phyloP scores from a whole-genome alignment of 768 basidiomycete genomes.

The Mycena sanguinolenta region DNA sequence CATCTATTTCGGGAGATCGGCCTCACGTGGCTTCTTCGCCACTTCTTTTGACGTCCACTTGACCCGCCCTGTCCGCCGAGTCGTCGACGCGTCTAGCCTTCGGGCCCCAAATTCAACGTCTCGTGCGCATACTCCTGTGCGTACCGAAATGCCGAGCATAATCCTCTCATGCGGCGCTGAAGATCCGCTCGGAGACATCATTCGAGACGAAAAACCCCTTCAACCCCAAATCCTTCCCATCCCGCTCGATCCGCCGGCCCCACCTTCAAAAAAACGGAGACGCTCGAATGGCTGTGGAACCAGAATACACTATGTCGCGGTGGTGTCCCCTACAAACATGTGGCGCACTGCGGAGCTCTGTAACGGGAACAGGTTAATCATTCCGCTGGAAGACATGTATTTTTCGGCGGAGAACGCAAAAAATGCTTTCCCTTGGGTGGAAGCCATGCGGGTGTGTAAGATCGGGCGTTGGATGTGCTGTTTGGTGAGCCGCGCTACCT shows the following conservation, averaged over 20 bases:
- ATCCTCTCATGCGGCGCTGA: constrained; percentile 13
- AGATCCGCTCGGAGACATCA: constrained; percentile 15
- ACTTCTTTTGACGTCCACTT: neutral
- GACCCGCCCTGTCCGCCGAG: neutral
- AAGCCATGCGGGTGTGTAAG: constrained; percentile 10
- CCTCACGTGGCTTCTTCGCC: no score
- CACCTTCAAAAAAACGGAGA: constrained; percentile 11
- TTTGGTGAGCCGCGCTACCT: constrained; percentile 3
- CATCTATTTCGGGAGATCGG: no score
- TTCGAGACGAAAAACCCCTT: neutral
- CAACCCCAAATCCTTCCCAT: constrained; percentile 17
- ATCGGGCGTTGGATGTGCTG: constrained; percentile 6
- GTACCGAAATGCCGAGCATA: neutral
- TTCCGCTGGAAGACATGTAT: constrained; percentile 9
- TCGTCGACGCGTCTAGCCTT: neutral
- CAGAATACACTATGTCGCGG: constrained; percentile 1
- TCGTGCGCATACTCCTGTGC: neutral
- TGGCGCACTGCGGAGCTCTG: constrained; percentile 17
- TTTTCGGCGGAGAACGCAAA: neutral
- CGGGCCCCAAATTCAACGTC: neutral
- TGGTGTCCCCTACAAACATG: constrained; percentile 18
- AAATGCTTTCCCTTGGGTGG: neutral
- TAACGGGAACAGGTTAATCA: neutral
- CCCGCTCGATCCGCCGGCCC: neutral
- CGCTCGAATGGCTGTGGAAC: constrained; percentile 9